A percentile compares a stretch with the other conserved stretches of the same genome.
Evolutionary conservation across 768 basidiomycete genomes (phyloP).

Genomic region (Coprinellus aureogranulatus): DNA sequence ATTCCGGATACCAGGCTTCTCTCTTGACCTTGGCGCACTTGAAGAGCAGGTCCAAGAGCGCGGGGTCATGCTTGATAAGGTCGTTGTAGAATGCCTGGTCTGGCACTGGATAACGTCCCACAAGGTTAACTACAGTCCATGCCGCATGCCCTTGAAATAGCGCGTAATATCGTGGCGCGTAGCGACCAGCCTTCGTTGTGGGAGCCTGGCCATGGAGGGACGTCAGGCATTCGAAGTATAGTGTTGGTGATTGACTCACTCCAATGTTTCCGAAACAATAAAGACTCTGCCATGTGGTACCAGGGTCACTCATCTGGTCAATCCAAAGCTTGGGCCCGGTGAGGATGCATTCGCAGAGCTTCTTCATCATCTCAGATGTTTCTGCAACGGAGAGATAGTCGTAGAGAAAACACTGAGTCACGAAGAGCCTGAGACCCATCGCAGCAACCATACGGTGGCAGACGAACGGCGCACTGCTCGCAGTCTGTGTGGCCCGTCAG

Average conservation of each 20-base stretch:
- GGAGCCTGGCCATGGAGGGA: constrained; percentile 12
- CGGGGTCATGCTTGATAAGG: constrained; percentile 21
- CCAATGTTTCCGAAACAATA: constrained; percentile 11
- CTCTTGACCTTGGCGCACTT: constrained; percentile 22
- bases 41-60: constrained; percentile 22
- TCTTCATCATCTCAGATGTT: constrained; percentile 21
- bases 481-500: neutral
- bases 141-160: constrained; percentile 24
- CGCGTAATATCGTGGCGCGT: constrained; percentile 26
- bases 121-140: constrained; percentile 18
- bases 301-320: constrained; percentile 16
- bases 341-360: constrained; percentile 23
- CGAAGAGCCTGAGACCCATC: constrained; percentile 16
- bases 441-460: constrained; percentile 22
- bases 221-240: neutral
- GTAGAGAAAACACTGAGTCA: constrained; percentile 20
- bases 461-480: neutral
- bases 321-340: constrained; percentile 20
- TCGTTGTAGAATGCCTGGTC: constrained; percentile 14
- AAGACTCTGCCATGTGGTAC: constrained; percentile 27
- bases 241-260: constrained; percentile 1
- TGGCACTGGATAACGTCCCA: constrained; percentile 16
- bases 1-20: constrained; percentile 27
- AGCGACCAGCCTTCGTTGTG: constrained; percentile 14
- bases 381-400: constrained; percentile 16